phyloP scores from a whole-genome alignment of 441 rosid species.

The Sinapis alba region DNA sequence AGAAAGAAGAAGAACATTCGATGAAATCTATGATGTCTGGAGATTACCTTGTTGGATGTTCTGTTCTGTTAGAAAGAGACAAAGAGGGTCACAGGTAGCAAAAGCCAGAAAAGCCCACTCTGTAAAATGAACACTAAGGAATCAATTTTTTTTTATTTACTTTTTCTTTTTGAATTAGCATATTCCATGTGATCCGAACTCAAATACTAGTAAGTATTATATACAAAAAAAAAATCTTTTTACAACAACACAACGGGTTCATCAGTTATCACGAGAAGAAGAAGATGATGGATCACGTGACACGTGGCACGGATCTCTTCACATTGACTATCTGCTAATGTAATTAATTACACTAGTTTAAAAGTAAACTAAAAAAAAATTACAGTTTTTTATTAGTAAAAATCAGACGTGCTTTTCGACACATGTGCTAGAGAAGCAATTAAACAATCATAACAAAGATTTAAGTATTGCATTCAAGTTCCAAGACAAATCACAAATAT shows the following conservation, averaged over 20 bases:
- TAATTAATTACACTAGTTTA: not conserved
- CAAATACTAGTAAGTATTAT: not conserved
- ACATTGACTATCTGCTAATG: slow-evolving; percentile 5
- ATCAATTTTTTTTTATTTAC: not conserved
- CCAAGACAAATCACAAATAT: not conserved
- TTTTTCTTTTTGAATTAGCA: slow-evolving; percentile 10
- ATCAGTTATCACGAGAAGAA: slow-evolving; percentile 13
- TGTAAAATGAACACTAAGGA: slow-evolving; percentile 20
- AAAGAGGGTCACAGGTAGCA: slow-evolving; percentile 34
- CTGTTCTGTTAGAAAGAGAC: slow-evolving; percentile 33
- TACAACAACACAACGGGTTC: not conserved
- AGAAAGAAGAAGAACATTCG: slow-evolving; percentile 16
- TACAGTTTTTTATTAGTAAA: not conserved
- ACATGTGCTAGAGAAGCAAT: not conserved
- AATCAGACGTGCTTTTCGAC: not conserved
- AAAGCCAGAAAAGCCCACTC: slow-evolving; percentile 3
- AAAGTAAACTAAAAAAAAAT: not conserved
- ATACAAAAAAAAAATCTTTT: not conserved
- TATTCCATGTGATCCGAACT: slow-evolving; percentile 40
- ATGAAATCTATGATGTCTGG: slow-evolving; percentile 43
- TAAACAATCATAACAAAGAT: not conserved
- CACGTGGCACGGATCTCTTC: slow-evolving; percentile 17
- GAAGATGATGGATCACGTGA: slow-evolving; percentile 29
- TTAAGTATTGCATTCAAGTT: not conserved
- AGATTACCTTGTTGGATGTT: slow-evolving; percentile 26